Evolutionary conservation across 148 eudicot genomes (phyloP), one percentile per base, ranked within the genome.

Genomic region (Diospyros kaki): DNA sequence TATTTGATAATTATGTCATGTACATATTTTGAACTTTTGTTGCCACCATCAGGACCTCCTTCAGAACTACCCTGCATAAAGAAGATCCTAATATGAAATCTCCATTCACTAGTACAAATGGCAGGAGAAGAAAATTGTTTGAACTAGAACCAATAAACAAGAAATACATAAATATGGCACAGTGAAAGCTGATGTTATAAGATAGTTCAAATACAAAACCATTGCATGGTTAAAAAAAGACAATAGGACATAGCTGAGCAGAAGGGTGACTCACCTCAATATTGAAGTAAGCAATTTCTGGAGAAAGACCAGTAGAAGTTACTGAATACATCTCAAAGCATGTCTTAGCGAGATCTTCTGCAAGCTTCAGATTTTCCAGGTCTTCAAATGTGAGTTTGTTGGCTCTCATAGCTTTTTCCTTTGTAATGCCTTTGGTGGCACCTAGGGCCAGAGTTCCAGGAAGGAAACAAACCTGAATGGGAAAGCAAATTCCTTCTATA

Each of bases 401-500:
- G 42, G 85, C 84, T 73, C 77, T 82, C 91, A 89, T 84, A 18
- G 96, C 96, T 77, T 81, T 84, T 73, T 83, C 87, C 83, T 87
- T 91, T 60, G 91, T 82, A 41, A 85, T 79, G 75, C 98, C 98
- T 80, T 88, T 89, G 60, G 98, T 93, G 76, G 94, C 98, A 78
- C 98, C 98, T 40, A 93, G 90, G 39, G 98, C 98, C 76, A 93
- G 93, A 72, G 91, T 88, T 10, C 96, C 98, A 73, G 98, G 88
- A 56, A 93, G 92, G 76, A 93, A 93, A 79, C 98, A 93, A 51
- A 89, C 98, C 96, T 93, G 76, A 12, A 64, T 66, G 81, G 38
- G 52, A 40, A 58, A 69, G 3, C 40, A 14, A 62, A 70, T 46
- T 12, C n/a, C 5, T 56, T 15, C 41, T 56, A 9, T 51, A 43